Evolutionary conservation across 192 early-diverging fungal species (phyloP).

Genomic region (Coemansia sp.): DNA sequence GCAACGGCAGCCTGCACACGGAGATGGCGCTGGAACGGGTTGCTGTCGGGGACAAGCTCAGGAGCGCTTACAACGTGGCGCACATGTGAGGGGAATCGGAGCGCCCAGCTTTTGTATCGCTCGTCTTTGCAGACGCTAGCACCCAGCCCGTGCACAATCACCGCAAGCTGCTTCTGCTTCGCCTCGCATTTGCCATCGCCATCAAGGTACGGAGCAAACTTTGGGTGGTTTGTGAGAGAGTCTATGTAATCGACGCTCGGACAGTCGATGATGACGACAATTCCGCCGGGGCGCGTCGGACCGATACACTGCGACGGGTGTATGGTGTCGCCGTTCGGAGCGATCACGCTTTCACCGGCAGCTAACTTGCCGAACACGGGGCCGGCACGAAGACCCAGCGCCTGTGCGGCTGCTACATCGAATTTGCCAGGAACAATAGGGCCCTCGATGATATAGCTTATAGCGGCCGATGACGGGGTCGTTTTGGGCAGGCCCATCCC

Average conservation of each 20-base stretch:
- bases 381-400: conserved; percentile 70
- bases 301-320: conserved; percentile 70
- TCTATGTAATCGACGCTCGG: conserved; percentile 60
- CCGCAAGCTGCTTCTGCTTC: conserved; percentile 15
- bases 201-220: conserved; percentile 49
- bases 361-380: conserved; percentile 61
- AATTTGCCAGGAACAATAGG: conserved; percentile 81
- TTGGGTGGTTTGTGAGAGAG: conserved; percentile 41
- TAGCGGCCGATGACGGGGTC: conserved; percentile 49
- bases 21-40: conserved; percentile 68
- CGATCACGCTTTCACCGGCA: conserved; percentile 59
- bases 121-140: conserved; percentile 62
- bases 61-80: conserved; percentile 74
- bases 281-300: conserved; percentile 58
- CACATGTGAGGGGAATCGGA: conserved; percentile 65
- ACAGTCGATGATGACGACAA: conserved; percentile 72
- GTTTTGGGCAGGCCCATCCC: conserved; percentile 42
- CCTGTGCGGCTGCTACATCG: conserved; percentile 62
- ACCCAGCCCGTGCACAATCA: conserved; percentile 72
- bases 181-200: conserved; percentile 18
- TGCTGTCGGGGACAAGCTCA: conserved; percentile 63
- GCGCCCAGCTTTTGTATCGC: conserved; percentile 74
- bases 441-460: conserved; percentile 76
- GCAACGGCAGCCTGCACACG: conserved; percentile 66
- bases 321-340: conserved; percentile 66